These are phyloP conservation scores for Eucommia ulmoides DNA, from an alignment of 257 asterid species.

Conservation along the genomic window DNA sequence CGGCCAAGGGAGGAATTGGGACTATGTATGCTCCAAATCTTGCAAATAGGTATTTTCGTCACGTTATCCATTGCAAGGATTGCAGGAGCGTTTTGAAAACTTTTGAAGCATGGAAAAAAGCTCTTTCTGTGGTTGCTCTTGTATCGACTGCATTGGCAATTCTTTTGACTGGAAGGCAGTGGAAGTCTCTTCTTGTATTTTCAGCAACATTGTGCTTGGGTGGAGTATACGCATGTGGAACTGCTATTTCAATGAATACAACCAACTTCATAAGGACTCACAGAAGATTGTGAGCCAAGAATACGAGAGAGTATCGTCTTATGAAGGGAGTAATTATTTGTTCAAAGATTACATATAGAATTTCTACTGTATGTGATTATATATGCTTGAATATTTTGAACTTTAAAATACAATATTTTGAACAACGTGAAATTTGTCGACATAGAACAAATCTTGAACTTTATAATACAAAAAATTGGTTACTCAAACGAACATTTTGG, in stretches of 20 bases:
- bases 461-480: too few relatives aligned
- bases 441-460: too few relatives aligned
- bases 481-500: too few relatives aligned
- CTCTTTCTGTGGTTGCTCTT: conserved; percentile 46
- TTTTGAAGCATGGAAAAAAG: conserved; percentile 48
- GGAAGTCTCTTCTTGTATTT: conserved; percentile 60
- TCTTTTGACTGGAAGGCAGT: conserved; percentile 61
- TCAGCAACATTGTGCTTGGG: conserved; percentile 46
- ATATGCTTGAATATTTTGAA: too few relatives aligned
- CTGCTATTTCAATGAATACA: conserved; percentile 53
- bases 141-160: conserved; percentile 63
- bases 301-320: neutral
- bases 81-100: conserved; percentile 41
- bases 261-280: conserved; percentile 82
- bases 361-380: too few relatives aligned
- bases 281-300: conserved; percentile 47
- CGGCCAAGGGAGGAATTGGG: conserved; percentile 87
- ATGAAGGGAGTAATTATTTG: too few relatives aligned
- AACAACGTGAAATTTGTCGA: too few relatives aligned
- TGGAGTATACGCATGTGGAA: conserved; percentile 52
- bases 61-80: conserved; percentile 64
- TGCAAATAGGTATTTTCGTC: conserved; percentile 70
- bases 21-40: conserved; percentile 57
- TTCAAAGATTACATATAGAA: too few relatives aligned
- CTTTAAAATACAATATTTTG: too few relatives aligned